These are phyloP conservation scores for Ceratocystis harringtonii DNA, from an alignment of 2,329 filamentous ascomycete genomes.

Conservation along the genomic window DNA sequence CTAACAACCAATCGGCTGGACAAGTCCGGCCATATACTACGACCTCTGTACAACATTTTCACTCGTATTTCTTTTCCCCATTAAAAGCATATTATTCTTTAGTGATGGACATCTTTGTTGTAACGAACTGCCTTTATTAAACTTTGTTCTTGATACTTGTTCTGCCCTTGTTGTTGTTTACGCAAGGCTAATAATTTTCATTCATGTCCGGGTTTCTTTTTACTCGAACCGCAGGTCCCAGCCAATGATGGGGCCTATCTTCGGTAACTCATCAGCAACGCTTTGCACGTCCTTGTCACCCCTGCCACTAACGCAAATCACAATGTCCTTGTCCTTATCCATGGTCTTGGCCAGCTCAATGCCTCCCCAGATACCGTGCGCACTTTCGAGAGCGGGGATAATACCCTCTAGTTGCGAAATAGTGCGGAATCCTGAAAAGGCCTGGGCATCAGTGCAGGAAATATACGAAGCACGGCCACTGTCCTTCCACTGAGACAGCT, in stretches of 20 bases:
- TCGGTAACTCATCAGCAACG: conserved; percentile 85
- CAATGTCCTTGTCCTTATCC: conserved; percentile 74
- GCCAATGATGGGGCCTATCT: conserved; percentile 73
- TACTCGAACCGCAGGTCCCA: conserved; percentile 50
- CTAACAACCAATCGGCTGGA: neutral
- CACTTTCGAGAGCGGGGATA: conserved; percentile 86
- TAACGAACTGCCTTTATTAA: neutral
- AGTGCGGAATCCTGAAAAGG: conserved; percentile 72
- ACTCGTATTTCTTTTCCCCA: neutral
- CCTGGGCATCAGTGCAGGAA: conserved; percentile 80
- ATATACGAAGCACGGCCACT: conserved; percentile 72
- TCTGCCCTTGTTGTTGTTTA: neutral
- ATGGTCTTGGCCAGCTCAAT: conserved; percentile 86
- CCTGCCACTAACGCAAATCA: conserved; percentile 83
- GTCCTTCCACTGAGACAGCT: conserved; percentile 88
- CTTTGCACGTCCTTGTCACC: conserved; percentile 99
- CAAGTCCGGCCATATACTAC: neutral
- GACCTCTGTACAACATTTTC: neutral
- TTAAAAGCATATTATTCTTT: neutral
- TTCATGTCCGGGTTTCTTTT: neutral
- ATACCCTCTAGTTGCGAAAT: conserved; percentile 86
- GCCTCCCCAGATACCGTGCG: conserved; percentile 81
- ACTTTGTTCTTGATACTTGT: neutral
- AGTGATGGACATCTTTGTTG: neutral
- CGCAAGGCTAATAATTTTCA: neutral